These are phyloP conservation scores for Piloderma croceum DNA, from an alignment of 768 basidiomycete species.

Conservation along the genomic window DNA sequence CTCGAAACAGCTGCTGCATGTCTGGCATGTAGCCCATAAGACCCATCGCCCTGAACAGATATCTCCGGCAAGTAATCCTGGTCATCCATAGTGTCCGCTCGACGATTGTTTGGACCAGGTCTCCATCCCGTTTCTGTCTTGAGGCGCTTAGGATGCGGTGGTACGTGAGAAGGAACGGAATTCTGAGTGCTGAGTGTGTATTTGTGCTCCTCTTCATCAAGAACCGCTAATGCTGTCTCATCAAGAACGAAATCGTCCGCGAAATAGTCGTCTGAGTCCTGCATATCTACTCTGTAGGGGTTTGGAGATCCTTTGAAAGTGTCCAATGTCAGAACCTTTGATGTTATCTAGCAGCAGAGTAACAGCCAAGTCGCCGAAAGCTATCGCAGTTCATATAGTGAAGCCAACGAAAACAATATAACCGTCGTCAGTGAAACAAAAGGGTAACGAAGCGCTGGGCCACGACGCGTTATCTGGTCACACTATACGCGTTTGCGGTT, in stretches of 20 bases:
- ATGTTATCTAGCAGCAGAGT: too few species aligned
- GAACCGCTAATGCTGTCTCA: conserved; percentile 51
- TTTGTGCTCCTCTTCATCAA: conserved; percentile 53
- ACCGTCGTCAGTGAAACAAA: too few species aligned
- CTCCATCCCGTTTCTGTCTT: conserved; percentile 46
- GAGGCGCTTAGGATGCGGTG: conserved; percentile 49
- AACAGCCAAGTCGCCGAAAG: too few species aligned
- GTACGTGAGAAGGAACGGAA: conserved; percentile 14
- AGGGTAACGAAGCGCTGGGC: too few species aligned
- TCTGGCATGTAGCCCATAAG: conserved; percentile 53
- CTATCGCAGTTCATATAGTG: too few species aligned
- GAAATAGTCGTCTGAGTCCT: conserved; percentile 61
- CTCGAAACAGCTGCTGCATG: too few species aligned
- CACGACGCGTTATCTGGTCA: too few species aligned
- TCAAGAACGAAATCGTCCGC: conserved; percentile 62
- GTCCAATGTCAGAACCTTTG: too few species aligned
- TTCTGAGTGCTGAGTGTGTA: conserved; percentile 23
- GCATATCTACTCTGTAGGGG: too few species aligned
- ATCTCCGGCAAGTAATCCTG: conserved; percentile 59
- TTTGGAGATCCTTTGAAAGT: too few species aligned
- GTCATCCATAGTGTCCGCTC: conserved; percentile 30
- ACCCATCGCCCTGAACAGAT: conserved; percentile 52
- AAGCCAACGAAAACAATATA: too few species aligned
- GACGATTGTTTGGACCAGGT: conserved; percentile 24
- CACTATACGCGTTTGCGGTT: too few species aligned